Evolutionary conservation across 2,329 filamentous ascomycete genomes (phyloP).

Genomic region (Monilinia polystroma): DNA sequence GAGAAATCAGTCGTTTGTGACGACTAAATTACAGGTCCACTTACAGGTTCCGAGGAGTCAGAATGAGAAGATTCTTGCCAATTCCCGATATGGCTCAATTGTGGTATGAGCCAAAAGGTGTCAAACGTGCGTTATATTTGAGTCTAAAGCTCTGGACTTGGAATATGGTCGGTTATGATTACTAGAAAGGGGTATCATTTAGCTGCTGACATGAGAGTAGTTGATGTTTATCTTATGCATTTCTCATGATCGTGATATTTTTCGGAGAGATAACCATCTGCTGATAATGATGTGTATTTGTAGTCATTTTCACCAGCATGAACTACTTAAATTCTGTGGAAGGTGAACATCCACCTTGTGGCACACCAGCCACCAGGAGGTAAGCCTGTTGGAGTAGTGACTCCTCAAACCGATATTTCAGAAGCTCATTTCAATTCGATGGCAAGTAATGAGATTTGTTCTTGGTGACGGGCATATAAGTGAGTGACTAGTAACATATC

Average conservation of each 20-base stretch:
- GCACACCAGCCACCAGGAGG: constrained; percentile 25
- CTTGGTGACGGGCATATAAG: background rate
- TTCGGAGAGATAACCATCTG: background rate
- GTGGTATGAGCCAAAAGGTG: constrained; percentile 16
- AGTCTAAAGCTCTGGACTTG: constrained; percentile 7
- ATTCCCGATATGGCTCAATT: background rate
- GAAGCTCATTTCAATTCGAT: constrained; percentile 21
- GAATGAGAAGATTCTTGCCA: background rate
- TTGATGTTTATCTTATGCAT: constrained; percentile 21
- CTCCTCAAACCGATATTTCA: constrained; percentile 15
- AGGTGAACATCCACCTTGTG: constrained; percentile 24
- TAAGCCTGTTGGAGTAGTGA: constrained; percentile 19
- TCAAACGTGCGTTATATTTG: background rate
- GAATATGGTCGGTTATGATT: background rate
- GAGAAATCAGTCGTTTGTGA: constrained; percentile 44
- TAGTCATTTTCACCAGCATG: background rate
- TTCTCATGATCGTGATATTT: background rate
- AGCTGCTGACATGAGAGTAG: background rate
- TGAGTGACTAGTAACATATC: background rate
- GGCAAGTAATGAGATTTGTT: background rate
- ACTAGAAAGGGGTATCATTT: too few species aligned
- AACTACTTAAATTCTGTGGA: constrained; percentile 16
- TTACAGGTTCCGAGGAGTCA: too few species aligned
- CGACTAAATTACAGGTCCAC: background rate
- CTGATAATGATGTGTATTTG: background rate